Percentiles rank a stretch among this genome's conserved stretches.
phyloP scores from a whole-genome alignment of 305 asterid genomes.

The Stenogyne calaminthoides region DNA sequence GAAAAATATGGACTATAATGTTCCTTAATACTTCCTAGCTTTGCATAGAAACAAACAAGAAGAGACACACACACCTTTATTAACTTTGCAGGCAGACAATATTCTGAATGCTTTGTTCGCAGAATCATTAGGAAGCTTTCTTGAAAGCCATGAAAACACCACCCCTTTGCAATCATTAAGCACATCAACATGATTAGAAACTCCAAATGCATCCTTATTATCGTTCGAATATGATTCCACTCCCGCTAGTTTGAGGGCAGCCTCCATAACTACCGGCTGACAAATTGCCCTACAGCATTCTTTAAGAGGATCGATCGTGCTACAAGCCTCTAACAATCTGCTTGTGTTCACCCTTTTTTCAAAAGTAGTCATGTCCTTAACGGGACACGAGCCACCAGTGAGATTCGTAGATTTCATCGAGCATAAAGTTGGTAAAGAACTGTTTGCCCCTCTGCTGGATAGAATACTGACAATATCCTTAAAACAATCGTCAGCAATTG shows the following conservation, averaged over 20 bases:
- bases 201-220: constrained; percentile 57
- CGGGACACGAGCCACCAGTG: constrained; percentile 99
- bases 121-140: constrained; percentile 71
- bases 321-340: constrained; percentile 86
- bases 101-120: constrained; percentile 80
- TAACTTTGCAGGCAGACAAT: constrained; percentile 94
- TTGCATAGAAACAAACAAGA: background rate
- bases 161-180: constrained; percentile 93
- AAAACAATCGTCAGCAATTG: constrained; percentile 93
- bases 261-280: constrained; percentile 89
- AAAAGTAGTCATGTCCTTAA: constrained; percentile 69
- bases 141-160: constrained; percentile 83
- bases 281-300: constrained; percentile 95
- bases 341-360: constrained; percentile 86
- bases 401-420: constrained; percentile 71
- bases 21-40: background rate
- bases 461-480: constrained; percentile 89
- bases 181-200: constrained; percentile 52
- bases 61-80: constrained; percentile 61
- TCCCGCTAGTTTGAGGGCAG: constrained; percentile 76
- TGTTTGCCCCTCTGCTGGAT: constrained; percentile 94
- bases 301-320: constrained; percentile 79
- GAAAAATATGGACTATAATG: background rate
- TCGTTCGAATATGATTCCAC: constrained; percentile 50
- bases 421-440: constrained; percentile 75